These are phyloP conservation scores for Thermothelomyces thermophilus DNA, from an alignment of 2,329 filamentous ascomycete species.

Conservation along the genomic window DNA sequence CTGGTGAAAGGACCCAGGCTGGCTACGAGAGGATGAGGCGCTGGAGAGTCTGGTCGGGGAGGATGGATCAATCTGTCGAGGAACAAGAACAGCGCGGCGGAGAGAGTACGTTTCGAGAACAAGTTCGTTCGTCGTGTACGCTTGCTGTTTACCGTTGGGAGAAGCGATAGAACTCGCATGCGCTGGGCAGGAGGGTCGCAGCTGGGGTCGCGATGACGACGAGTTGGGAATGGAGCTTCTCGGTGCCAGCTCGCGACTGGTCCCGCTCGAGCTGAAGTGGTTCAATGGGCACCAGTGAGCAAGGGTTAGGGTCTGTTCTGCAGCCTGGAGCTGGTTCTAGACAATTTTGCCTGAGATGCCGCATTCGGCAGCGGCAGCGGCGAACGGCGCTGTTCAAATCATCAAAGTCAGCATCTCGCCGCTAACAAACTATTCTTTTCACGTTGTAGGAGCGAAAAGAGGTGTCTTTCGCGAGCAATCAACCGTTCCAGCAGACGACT, in stretches of 20 bases:
- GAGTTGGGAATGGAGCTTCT: constrained; percentile 1
- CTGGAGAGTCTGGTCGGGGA: background rate
- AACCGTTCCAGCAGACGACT: no score
- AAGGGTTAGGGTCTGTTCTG: constrained; percentile 4
- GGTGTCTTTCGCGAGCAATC: background rate
- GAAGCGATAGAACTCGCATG: background rate
- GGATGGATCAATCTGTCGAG: background rate
- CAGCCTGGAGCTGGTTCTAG: no score
- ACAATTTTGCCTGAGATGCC: no score
- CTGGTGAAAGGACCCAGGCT: background rate
- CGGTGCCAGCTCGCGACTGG: background rate
- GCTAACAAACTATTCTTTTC: no score
- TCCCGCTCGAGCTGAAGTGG: background rate
- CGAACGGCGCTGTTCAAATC: no score
- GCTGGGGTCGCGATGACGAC: constrained; percentile 1
- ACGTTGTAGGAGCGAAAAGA: no score
- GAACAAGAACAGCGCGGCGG: background rate
- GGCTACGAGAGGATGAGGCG: background rate
- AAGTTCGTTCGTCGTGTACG: background rate
- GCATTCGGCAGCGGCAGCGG: no score
- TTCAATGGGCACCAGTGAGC: background rate
- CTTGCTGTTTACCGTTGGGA: no score
- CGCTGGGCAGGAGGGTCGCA: background rate
- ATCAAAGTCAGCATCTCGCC: no score
- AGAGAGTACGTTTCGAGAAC: background rate